Evolutionary conservation across 2,329 filamentous ascomycete species (phyloP).

Genomic region (Cryphonectria japonica): DNA sequence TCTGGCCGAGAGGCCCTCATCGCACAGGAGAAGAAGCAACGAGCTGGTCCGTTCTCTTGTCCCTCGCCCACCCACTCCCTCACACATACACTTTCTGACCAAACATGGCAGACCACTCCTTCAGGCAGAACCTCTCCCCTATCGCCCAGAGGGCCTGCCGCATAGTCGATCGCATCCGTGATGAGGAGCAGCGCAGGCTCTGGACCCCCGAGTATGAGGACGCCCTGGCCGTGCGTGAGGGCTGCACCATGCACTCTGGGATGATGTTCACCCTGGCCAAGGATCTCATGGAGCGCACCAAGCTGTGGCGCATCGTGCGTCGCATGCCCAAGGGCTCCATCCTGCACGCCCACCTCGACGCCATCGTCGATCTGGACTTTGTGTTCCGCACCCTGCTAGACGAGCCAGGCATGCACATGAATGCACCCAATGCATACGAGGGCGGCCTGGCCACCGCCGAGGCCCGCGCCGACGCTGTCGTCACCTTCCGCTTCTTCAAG

Average conservation of each 20-base stretch:
- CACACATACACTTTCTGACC: background rate
- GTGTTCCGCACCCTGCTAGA: slow-evolving; percentile 72
- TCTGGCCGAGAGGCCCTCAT: slow-evolving; percentile 76
- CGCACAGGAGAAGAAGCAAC: slow-evolving; percentile 76
- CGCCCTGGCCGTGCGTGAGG: slow-evolving; percentile 62
- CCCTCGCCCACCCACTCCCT: no score
- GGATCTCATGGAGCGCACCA: slow-evolving; percentile 81
- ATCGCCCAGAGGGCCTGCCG: slow-evolving; percentile 76
- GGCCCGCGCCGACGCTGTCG: slow-evolving; percentile 56
- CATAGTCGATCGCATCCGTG: slow-evolving; percentile 80
- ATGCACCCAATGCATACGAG: slow-evolving; percentile 52
- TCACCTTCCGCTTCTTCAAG: slow-evolving; percentile 67
- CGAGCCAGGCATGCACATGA: slow-evolving; percentile 75
- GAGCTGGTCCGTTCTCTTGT: slow-evolving; percentile 55
- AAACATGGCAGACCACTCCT: slow-evolving; percentile 56
- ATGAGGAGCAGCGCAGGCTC: slow-evolving; percentile 73
- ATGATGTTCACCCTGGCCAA: slow-evolving; percentile 94
- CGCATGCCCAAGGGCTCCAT: slow-evolving; percentile 88
- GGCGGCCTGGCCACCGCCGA: slow-evolving; percentile 52
- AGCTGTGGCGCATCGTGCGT: slow-evolving; percentile 82
- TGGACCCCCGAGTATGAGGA: slow-evolving; percentile 80
- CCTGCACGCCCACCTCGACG: slow-evolving; percentile 86
- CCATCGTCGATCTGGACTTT: slow-evolving; percentile 87
- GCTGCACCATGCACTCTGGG: slow-evolving; percentile 75
- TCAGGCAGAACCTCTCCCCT: slow-evolving; percentile 75